Conservation (phyloP, 2,329 filamentous ascomycete genomes). For the Arthrobotrys iridis region DNA sequence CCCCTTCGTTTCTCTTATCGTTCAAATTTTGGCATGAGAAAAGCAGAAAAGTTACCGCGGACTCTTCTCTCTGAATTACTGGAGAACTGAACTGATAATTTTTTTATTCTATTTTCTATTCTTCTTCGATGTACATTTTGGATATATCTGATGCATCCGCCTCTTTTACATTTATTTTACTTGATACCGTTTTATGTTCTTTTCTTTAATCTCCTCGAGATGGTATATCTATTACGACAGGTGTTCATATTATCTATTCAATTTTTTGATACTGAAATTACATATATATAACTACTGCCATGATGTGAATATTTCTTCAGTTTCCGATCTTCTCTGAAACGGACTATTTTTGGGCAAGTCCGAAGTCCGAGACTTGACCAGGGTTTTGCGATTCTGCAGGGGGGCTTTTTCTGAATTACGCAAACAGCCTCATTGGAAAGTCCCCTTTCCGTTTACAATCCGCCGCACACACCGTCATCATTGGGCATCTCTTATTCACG, state of each 20-base stretch:
- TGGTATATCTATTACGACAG: no score
- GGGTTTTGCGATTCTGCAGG: neutral
- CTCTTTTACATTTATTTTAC: no score
- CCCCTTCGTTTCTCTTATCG: neutral
- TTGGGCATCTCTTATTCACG: neutral
- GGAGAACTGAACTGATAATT: slow-evolving; percentile 5
- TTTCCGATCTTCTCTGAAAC: neutral
- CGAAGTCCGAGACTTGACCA: neutral
- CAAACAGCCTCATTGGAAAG: slow-evolving; percentile 6
- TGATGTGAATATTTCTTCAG: no score
- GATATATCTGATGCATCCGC: no score
- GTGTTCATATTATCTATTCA: no score
- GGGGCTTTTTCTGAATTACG: slow-evolving; percentile 11
- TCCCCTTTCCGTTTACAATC: neutral
- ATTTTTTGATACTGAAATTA: no score
- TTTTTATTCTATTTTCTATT: neutral
- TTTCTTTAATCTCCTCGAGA: no score
- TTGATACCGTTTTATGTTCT: no score
- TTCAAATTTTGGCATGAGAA: slow-evolving; percentile 13
- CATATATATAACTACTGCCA: no score
- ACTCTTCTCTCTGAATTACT: neutral
- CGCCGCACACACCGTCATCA: neutral
- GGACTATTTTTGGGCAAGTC: slow-evolving; percentile 8
- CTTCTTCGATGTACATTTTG: slow-evolving; percentile 8
- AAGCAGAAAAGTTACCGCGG: neutral